Evolutionary conservation across 345 rosid genomes (phyloP).

Genomic region (Durio zibethinus): DNA sequence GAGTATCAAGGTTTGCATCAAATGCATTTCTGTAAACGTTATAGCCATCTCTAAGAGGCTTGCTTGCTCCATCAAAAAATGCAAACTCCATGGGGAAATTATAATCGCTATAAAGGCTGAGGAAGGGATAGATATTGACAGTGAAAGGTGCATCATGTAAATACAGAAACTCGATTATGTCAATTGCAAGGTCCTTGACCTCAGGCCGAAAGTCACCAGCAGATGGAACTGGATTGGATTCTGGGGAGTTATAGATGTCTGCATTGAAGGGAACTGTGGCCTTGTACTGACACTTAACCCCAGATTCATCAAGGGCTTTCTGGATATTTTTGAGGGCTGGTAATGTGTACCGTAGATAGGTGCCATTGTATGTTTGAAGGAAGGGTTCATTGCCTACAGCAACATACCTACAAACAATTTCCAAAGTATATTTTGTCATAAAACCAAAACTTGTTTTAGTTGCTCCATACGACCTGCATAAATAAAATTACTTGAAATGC

Average conservation of each 20-base stretch:
- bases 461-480: background rate
- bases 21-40: constrained; percentile 16
- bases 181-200: constrained; percentile 14
- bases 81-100: constrained; percentile 48
- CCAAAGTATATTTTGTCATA: background rate
- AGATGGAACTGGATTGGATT: constrained; percentile 20
- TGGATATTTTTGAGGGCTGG: constrained; percentile 47
- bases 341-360: constrained; percentile 30
- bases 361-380: constrained; percentile 36
- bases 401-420: constrained; percentile 16
- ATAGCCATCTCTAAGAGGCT: constrained; percentile 13
- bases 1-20: constrained; percentile 23
- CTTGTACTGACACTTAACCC: constrained; percentile 29
- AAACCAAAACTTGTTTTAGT: background rate
- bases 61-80: constrained; percentile 36
- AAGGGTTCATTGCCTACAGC: constrained; percentile 26
- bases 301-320: constrained; percentile 35
- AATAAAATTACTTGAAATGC: background rate
- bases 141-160: constrained; percentile 38
- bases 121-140: constrained; percentile 51
- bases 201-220: constrained; percentile 18
- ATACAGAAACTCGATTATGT: constrained; percentile 13
- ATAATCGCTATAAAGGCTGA: constrained; percentile 38
- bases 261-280: constrained; percentile 51
- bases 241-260: constrained; percentile 36